phyloP scores from a whole-genome alignment of 805 yeast genomes.

The Candida alai region DNA sequence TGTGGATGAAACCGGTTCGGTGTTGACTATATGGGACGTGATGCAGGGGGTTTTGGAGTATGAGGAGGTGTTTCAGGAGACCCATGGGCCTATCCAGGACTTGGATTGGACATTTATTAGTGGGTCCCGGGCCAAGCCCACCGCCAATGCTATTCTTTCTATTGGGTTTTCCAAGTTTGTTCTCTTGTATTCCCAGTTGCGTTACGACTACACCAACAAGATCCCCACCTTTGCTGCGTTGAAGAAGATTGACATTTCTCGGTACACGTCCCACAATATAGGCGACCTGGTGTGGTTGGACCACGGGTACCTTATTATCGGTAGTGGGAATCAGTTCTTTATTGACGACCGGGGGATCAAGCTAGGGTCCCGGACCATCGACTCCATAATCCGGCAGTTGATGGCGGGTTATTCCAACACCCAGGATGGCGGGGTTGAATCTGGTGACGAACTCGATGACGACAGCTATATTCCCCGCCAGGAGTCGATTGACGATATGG shows the following conservation, averaged over 20 bases:
- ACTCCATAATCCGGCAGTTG: conserved; percentile 46
- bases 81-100: conserved; percentile 49
- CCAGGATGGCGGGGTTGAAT: conserved; percentile 1
- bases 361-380: conserved; percentile 38
- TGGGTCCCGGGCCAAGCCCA: conserved; percentile 13
- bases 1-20: conserved; percentile 49
- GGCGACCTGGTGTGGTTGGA: conserved; percentile 89
- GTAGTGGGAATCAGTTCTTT: conserved; percentile 86
- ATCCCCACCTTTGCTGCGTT: conserved; percentile 76
- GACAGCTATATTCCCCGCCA: background rate
- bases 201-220: conserved; percentile 84
- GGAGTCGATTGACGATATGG: conserved; percentile 13
- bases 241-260: conserved; percentile 65
- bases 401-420: conserved; percentile 23
- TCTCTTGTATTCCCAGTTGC: conserved; percentile 69
- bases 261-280: conserved; percentile 72
- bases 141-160: conserved; percentile 58
- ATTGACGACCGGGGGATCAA: conserved; percentile 63
- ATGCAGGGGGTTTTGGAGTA: conserved; percentile 65
- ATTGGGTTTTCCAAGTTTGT: conserved; percentile 70
- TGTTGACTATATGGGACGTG: conserved; percentile 77
- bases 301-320: conserved; percentile 75
- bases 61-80: conserved; percentile 37
- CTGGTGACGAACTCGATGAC: conserved; percentile 4
- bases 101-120: conserved; percentile 81